Conservation (phyloP, 2,329 filamentous ascomycete species). For the Botrytis galanthina region DNA sequence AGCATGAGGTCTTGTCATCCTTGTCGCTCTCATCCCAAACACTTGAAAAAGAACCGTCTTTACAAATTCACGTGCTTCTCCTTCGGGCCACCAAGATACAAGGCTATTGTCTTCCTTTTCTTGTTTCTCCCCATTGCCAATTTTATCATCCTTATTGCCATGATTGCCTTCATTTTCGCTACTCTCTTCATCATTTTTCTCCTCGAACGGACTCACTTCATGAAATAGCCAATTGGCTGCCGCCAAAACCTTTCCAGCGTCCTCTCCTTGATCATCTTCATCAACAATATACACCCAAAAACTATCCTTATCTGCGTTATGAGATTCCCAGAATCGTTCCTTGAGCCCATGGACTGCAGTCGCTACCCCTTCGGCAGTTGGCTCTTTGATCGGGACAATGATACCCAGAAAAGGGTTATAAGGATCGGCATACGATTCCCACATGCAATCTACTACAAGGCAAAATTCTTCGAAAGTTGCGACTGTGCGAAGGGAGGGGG, state of each 20-base stretch:
- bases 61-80: not conserved
- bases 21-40: not conserved
- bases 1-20: slow-evolving; percentile 7
- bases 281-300: not conserved
- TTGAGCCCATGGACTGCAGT: not conserved
- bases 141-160: not conserved
- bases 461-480: not conserved
- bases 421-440: not conserved
- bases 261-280: not conserved
- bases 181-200: not conserved
- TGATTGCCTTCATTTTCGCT: not conserved
- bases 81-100: not conserved
- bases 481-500: not conserved
- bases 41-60: not conserved
- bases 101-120: not conserved
- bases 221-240: not conserved
- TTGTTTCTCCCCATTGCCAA: accelerated
- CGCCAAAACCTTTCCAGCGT: not conserved
- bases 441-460: not conserved
- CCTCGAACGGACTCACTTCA: not conserved
- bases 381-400: not conserved
- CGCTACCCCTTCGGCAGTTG: not conserved
- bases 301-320: not conserved
- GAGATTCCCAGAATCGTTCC: not conserved
- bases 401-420: not conserved